Conservation (phyloP, 768 basidiomycete species). For the Amanita rubescens region DNA sequence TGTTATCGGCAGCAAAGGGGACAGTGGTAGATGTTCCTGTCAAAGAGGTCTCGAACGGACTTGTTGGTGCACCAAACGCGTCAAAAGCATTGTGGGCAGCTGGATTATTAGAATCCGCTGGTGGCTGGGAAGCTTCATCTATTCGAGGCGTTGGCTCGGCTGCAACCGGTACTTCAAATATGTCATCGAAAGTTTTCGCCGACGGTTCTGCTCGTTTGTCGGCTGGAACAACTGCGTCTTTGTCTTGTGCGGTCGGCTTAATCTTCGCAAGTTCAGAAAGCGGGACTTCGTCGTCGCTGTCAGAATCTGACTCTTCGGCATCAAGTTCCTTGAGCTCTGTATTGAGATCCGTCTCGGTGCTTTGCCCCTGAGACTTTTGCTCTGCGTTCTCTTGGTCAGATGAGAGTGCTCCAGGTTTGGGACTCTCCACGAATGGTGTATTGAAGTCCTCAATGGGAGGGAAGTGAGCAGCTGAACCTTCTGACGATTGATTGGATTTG, state of each 20-base stretch:
- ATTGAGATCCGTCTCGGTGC: conserved; percentile 43
- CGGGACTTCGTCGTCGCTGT: conserved; percentile 42
- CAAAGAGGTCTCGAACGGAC: conserved; percentile 5
- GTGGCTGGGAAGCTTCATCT: not conserved
- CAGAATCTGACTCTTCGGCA: conserved; percentile 42
- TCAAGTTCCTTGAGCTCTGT: conserved; percentile 50
- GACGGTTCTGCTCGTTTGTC: conserved; percentile 2
- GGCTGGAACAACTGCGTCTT: conserved; percentile 6
- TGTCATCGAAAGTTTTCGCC: conserved; percentile 43
- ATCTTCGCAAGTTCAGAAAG: conserved; percentile 25
- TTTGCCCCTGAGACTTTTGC: not conserved
- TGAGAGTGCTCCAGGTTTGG: not conserved
- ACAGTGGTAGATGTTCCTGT: conserved; percentile 11
- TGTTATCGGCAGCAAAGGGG: conserved; percentile 13
- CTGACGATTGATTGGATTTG: not conserved
- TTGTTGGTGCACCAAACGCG: not conserved
- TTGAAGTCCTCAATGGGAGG: conserved; percentile 28
- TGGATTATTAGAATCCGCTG: not conserved
- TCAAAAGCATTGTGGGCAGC: not conserved
- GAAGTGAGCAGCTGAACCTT: conserved; percentile 1
- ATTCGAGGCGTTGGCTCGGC: not conserved
- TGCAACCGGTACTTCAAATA: conserved; percentile 37
- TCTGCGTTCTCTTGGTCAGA: not conserved
- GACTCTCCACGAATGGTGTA: conserved; percentile 3
- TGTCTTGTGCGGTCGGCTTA: conserved; percentile 15